phyloP scores from a whole-genome alignment of 768 basidiomycete species.

The Phylloporus rhodoxanthus region DNA sequence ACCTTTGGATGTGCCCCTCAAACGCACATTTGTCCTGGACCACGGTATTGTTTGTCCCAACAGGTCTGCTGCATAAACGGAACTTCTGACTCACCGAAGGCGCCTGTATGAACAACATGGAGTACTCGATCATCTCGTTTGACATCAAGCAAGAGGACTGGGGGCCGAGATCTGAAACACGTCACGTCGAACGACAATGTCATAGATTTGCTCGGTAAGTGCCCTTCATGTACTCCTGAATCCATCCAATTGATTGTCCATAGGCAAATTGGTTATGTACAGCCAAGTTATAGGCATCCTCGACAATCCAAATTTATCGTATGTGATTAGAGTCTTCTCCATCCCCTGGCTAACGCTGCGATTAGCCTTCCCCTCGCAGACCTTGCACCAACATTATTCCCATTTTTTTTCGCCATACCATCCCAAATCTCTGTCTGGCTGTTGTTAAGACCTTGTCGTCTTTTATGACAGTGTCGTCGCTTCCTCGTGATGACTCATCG shows the following conservation, averaged over 20 bases:
- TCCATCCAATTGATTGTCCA: constrained; percentile 3
- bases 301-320: constrained; percentile 65
- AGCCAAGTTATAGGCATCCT: constrained; percentile 73
- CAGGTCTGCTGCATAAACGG: constrained; percentile 60
- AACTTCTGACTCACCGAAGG: constrained; percentile 56
- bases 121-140: constrained; percentile 58
- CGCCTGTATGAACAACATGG: constrained; percentile 51
- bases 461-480: constrained; percentile 72
- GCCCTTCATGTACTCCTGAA: constrained; percentile 12
- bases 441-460: constrained; percentile 85
- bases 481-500: constrained; percentile 70
- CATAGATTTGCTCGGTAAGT: constrained; percentile 89
- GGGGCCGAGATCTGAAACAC: too few species aligned
- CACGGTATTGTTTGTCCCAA: constrained; percentile 43
- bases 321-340: constrained; percentile 29
- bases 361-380: constrained; percentile 68
- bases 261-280: constrained; percentile 80
- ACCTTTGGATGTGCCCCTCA: constrained; percentile 38
- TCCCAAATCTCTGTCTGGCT: constrained; percentile 84
- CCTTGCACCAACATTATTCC: constrained; percentile 83
- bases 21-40: constrained; percentile 63
- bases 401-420: constrained; percentile 98
- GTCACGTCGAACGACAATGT: too few species aligned
- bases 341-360: constrained; percentile 2
- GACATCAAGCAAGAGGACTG: constrained; percentile 45